Percentiles rank a stretch among this genome's conserved stretches.
Conservation (phyloP, 2,329 filamentous ascomycete species). For the Colletotrichum orbiculare region DNA sequence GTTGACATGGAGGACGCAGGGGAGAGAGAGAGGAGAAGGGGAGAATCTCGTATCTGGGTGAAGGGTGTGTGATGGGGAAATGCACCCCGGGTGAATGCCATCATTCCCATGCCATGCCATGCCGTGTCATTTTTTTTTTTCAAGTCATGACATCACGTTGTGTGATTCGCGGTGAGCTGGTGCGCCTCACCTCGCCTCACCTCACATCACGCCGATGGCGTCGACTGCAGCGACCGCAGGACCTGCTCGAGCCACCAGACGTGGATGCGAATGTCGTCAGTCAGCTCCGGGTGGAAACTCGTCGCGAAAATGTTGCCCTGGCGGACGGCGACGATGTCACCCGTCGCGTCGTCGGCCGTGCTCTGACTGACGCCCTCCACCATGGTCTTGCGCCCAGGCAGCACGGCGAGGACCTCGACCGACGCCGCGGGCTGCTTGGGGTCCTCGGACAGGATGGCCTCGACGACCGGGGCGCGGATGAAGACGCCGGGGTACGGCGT, state of each 20-base stretch:
- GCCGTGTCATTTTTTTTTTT: background rate
- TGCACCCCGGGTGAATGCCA: background rate
- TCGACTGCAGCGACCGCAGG: slow-evolving; percentile 7
- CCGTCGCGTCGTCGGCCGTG: slow-evolving; percentile 55
- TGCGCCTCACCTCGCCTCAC: too few relatives aligned
- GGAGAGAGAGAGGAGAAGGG: background rate
- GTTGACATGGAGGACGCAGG: background rate
- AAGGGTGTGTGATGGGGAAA: background rate
- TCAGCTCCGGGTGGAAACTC: slow-evolving; percentile 96
- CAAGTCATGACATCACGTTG: slow-evolving; percentile 8
- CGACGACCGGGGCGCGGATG: slow-evolving; percentile 93
- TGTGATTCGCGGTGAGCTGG: background rate
- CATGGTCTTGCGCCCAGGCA: slow-evolving; percentile 56
- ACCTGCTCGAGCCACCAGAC: slow-evolving; percentile 88
- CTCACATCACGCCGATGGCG: slow-evolving; percentile 18
- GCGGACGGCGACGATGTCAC: slow-evolving; percentile 87
- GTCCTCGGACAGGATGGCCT: slow-evolving; percentile 72
- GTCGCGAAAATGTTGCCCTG: slow-evolving; percentile 95
- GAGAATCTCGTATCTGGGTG: background rate
- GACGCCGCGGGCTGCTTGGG: slow-evolving; percentile 41
- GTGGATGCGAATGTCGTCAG: slow-evolving; percentile 88
- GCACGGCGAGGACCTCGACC: slow-evolving; percentile 64
- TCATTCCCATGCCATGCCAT: too few relatives aligned
- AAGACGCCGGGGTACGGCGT: slow-evolving; percentile 85
- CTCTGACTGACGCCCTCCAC: slow-evolving; percentile 49